phyloP scores from a whole-genome alignment of 768 basidiomycete genomes.

The Psilocybe tampanensis region DNA sequence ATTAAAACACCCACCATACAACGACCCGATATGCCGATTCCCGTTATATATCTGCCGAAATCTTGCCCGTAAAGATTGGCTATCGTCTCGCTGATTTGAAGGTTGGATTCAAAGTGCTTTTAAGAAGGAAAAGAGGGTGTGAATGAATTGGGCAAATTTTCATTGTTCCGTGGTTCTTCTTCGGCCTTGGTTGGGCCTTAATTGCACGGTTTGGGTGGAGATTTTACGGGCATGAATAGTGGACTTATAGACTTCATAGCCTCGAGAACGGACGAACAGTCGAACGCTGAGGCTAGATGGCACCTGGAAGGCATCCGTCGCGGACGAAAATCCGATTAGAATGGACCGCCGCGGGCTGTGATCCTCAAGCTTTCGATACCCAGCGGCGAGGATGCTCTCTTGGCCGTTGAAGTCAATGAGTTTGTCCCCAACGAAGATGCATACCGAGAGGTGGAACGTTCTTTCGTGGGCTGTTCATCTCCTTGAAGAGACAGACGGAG shows the following conservation, averaged over 20 bases:
- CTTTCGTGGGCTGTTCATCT: too few relatives aligned
- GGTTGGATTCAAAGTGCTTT: neutral
- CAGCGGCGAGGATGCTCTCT: neutral
- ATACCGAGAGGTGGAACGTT: too few relatives aligned
- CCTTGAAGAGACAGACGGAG: neutral
- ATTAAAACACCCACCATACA: slow-evolving; percentile 1
- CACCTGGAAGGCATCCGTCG: neutral
- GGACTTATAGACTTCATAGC: neutral
- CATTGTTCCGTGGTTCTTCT: slow-evolving; percentile 7
- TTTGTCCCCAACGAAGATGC: too few relatives aligned
- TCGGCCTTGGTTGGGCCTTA: neutral
- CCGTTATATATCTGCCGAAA: neutral
- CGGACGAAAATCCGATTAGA: neutral
- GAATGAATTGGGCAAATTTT: neutral
- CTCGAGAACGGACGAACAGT: neutral
- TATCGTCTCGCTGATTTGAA: neutral
- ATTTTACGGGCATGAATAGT: neutral
- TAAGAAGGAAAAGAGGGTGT: neutral
- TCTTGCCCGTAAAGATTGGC: neutral
- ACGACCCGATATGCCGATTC: slow-evolving; percentile 6
- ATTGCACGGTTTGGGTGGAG: neutral
- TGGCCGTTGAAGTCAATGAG: neutral
- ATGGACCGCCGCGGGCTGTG: neutral
- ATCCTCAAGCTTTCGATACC: neutral
- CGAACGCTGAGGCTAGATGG: neutral